These are phyloP conservation scores for Quercus tomentella DNA, from an alignment of 331 rosid genomes.

Conservation along the genomic window DNA sequence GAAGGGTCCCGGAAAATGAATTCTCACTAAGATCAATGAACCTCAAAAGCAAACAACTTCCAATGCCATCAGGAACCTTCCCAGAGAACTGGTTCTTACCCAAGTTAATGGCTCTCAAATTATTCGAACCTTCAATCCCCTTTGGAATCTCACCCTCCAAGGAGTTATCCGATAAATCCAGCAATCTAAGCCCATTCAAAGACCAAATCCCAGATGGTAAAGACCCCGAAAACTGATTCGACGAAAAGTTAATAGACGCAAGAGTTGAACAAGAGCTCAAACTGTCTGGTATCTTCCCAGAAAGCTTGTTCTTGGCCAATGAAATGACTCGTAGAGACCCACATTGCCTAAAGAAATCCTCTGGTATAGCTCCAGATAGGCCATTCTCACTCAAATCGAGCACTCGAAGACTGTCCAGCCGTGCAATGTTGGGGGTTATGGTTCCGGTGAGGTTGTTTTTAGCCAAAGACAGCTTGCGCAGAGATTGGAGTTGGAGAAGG, in stretches of 20 bases:
- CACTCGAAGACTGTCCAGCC: constrained; percentile 60
- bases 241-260: constrained; percentile 58
- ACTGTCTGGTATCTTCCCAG: constrained; percentile 67
- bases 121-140: constrained; percentile 57
- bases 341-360: constrained; percentile 82
- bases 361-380: constrained; percentile 67
- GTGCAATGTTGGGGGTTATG: constrained; percentile 57
- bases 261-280: constrained; percentile 67
- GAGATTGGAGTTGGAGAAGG: constrained; percentile 55
- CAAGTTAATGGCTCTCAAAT: constrained; percentile 59
- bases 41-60: constrained; percentile 86
- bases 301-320: constrained; percentile 60
- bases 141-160: constrained; percentile 67
- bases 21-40: constrained; percentile 80
- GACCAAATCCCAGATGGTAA: constrained; percentile 72
- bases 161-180: constrained; percentile 73
- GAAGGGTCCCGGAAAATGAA: constrained; percentile 60
- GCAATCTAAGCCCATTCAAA: constrained; percentile 70
- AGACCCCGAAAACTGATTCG: constrained; percentile 66
- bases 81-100: constrained; percentile 70
- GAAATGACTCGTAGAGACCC: constrained; percentile 80
- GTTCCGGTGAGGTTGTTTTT: constrained; percentile 80
- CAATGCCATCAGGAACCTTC: constrained; percentile 65
- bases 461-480: constrained; percentile 65
- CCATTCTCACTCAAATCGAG: constrained; percentile 79